phyloP scores from a whole-genome alignment of 2,329 filamentous ascomycete genomes.

The Beauveria rudraprayagi region DNA sequence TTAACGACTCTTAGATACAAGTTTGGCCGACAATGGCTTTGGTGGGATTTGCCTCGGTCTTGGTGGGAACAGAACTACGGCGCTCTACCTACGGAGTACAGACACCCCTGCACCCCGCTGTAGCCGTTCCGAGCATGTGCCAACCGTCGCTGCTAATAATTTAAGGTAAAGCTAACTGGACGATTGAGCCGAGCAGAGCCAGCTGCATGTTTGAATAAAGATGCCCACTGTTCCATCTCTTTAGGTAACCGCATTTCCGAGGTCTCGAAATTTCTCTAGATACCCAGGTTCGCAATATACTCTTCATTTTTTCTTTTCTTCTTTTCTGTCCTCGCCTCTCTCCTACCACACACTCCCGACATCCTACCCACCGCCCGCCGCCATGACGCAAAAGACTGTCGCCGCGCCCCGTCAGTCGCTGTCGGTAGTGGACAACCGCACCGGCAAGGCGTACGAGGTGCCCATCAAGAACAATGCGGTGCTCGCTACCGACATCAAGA shows the following conservation, averaged over 20 bases:
- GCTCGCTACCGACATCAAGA: conserved; percentile 43
- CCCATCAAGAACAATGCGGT: conserved; percentile 42
- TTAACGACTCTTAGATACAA: background rate
- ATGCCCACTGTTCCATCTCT: background rate
- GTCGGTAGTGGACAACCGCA: conserved; percentile 42
- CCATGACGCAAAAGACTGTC: conserved; percentile 12
- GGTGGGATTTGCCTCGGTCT: conserved; percentile 4
- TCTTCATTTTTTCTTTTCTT: background rate
- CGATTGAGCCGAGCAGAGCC: background rate
- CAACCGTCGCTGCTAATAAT: background rate
- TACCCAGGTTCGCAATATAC: background rate
- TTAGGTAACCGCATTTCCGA: background rate
- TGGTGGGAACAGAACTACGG: conserved; percentile 1
- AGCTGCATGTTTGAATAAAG: background rate
- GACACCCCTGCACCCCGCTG: background rate
- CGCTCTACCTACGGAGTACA: background rate
- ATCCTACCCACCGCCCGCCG: background rate
- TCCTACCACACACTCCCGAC: background rate
- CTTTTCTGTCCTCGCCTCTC: background rate
- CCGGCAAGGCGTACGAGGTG: conserved; percentile 38
- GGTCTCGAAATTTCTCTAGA: background rate
- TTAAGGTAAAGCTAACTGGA: background rate
- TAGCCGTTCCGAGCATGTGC: conserved; percentile 4
- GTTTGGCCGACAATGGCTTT: background rate
- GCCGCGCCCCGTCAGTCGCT: conserved; percentile 23